Percentiles rank a stretch among this genome's conserved stretches.
Conservation (phyloP, 768 basidiomycete species). For the Naganishia randhawae region DNA sequence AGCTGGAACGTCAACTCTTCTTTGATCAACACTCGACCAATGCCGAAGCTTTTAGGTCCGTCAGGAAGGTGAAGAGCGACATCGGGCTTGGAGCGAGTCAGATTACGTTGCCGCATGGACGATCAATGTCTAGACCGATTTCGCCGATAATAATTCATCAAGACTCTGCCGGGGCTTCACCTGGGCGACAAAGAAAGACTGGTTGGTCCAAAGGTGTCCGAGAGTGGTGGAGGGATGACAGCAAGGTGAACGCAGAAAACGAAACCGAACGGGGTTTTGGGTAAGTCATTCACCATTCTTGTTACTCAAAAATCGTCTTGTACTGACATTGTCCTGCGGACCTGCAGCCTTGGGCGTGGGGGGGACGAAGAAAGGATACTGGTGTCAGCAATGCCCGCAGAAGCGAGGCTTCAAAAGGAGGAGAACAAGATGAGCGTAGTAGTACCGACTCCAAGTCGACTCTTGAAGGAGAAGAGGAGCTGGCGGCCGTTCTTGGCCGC, state of each 20-base stretch:
- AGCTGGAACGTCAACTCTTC: conserved; percentile 23
- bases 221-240: conserved; percentile 25
- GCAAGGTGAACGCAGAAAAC: conserved; percentile 19
- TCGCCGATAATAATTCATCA: conserved; percentile 25
- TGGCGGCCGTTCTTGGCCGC: conserved; percentile 31
- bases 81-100: conserved; percentile 17
- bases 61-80: conserved; percentile 28
- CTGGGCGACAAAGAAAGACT: conserved; percentile 23
- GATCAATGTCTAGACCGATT: conserved; percentile 27
- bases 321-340: background rate
- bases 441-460: conserved; percentile 27
- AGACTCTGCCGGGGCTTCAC: conserved; percentile 29
- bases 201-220: conserved; percentile 26
- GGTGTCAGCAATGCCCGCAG: background rate
- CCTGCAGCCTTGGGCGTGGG: conserved; percentile 32
- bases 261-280: conserved; percentile 33
- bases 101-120: conserved; percentile 3
- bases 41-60: background rate
- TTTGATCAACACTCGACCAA: background rate
- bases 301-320: background rate
- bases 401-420: background rate
- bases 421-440: conserved; percentile 3
- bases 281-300: conserved; percentile 17
- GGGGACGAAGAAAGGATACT: conserved; percentile 28
- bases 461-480: conserved; percentile 32